Evolutionary conservation across 2,329 filamentous ascomycete genomes (phyloP), one percentile per base, ranked within the genome.

Genomic region (Canariomyces notabilis): DNA sequence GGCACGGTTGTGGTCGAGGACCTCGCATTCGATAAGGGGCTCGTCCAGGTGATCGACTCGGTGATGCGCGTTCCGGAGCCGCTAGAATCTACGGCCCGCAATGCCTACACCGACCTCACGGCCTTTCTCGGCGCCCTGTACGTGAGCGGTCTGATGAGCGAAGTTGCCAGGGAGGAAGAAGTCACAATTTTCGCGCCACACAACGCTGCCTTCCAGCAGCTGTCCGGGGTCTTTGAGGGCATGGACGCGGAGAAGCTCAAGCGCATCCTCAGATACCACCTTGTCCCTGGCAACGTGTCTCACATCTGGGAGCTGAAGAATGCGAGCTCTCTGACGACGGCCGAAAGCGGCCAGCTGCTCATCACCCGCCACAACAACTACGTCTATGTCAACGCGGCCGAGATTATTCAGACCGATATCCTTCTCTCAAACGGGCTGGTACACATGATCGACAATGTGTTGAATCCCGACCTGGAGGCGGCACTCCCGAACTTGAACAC

Each of bases 371-470:
- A 61, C 6, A 61, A 71, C 14, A 59, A 68, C 31, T 61, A 60
- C 7, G 61, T 69, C 33, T 77, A 66, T 51, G 65, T 73, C 51
- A 76, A 78, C 64, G 68, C 72, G 16, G 76, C 77, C 3, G 67
- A 72, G 55, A 66, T 82, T 22, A 62, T 75, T 21, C 65, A 69
- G 50, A 64, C 72, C 1, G 75, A 82, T 54, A 69, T 78, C 21
- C 64, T 82, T 14, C 59, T 78, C 36, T 69, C 73, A 45, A 80
- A 81, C 56, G 78, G 78, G 26, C 74, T 81, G 39, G 63, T 80
- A 15, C 79, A 82, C 58, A 64, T 81, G 39, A 69, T 81, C 47
- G 78, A 83, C 57, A 71, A 69, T 49, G 71, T 76, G 9, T 63
- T 77, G 23, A 74, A 71, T 57, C 73, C 71, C 1, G 60, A 69